Evolutionary conservation across 306 rosid genomes (phyloP).

Genomic region (Dryas drummondii): DNA sequence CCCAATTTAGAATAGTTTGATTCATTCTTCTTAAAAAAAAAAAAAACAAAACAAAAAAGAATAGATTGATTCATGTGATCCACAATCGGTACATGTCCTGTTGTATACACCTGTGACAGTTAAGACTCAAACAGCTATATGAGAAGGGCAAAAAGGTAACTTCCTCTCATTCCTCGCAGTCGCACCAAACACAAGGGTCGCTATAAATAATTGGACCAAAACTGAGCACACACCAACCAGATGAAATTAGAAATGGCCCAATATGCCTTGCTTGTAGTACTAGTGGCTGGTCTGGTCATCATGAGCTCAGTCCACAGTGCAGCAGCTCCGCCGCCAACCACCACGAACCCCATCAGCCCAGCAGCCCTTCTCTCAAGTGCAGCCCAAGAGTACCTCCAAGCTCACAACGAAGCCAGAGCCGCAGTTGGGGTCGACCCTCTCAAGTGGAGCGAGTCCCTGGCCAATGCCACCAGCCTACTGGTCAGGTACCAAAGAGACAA

Average conservation of each 20-base stretch:
- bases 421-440: conserved; percentile 69
- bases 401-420: conserved; percentile 78
- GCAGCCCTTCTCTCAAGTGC: conserved; percentile 6
- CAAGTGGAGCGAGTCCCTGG: conserved; percentile 62
- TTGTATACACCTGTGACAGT: no score
- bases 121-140: no score
- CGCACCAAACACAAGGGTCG: neutral
- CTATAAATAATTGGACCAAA: neutral
- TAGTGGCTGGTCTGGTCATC: neutral
- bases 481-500: conserved; percentile 69
- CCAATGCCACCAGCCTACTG: conserved; percentile 49
- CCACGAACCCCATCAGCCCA: neutral
- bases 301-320: neutral
- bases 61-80: no score
- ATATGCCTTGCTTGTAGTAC: neutral
- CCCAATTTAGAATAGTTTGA: no score
- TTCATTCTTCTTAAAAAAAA: no score
- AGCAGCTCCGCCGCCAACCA: neutral
- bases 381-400: conserved; percentile 54
- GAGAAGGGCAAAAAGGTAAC: neutral
- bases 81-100: no score
- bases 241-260: neutral
- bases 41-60: no score
- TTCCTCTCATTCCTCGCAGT: neutral
- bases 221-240: neutral